These are phyloP conservation scores for Anacardium occidentale DNA, from an alignment of 345 rosid species.

Conservation along the genomic window DNA sequence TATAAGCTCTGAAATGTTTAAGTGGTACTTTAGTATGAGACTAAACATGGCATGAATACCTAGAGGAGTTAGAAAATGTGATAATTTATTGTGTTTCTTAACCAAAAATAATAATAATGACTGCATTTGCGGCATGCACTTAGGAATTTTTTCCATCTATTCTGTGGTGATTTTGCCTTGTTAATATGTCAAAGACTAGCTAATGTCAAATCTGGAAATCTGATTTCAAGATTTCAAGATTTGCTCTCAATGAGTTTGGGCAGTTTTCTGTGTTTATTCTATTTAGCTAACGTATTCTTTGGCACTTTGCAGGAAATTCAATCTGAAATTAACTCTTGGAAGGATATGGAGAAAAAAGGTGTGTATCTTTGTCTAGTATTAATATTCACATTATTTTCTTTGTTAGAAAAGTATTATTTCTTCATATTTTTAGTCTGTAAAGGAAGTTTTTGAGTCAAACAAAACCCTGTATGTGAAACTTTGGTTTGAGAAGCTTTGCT, in stretches of 20 bases:
- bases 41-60: no score
- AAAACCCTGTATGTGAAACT: constrained; percentile 2
- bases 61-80: no score
- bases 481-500: not conserved
- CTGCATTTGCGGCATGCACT: not conserved
- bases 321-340: constrained; percentile 33
- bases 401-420: not conserved
- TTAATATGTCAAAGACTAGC: no score
- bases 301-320: constrained; percentile 49
- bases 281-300: constrained; percentile 16
- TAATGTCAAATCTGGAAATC: not conserved
- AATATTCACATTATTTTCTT: not conserved
- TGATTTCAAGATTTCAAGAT: not conserved
- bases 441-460: not conserved
- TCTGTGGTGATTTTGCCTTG: not conserved
- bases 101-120: no score
- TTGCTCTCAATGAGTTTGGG: not conserved
- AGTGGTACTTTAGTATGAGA: no score
- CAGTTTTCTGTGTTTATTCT: not conserved
- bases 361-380: constrained; percentile 5
- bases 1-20: no score
- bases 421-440: not conserved
- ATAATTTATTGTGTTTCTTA: no score
- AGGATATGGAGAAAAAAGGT: constrained; percentile 52
- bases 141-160: not conserved